These are phyloP conservation scores for Chloranthus sessilifolius DNA, from an alignment of 164 flowering plant species.

Conservation along the genomic window DNA sequence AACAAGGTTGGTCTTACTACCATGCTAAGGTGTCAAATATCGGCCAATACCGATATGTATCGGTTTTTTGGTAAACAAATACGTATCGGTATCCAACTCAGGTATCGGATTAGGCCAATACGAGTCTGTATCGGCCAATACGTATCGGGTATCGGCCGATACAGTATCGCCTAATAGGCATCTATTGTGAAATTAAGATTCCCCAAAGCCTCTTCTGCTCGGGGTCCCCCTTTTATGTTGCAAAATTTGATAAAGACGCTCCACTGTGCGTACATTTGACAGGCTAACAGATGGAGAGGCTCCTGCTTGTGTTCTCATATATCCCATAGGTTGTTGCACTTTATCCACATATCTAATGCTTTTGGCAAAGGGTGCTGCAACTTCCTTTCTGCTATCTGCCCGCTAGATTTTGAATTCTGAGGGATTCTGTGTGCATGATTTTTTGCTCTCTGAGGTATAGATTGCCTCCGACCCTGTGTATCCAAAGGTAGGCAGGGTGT, in stretches of 20 bases:
- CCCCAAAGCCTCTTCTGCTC: slow-evolving; percentile 69
- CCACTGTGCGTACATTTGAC: slow-evolving; percentile 35
- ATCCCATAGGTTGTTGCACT: slow-evolving; percentile 18
- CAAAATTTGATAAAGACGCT: slow-evolving; percentile 42
- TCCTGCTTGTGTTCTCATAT: slow-evolving; percentile 24
- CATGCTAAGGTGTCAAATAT: too few relatives aligned
- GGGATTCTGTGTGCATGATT: slow-evolving; percentile 22
- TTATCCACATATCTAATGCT: slow-evolving; percentile 11
- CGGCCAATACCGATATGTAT: too few relatives aligned
- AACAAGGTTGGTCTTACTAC: too few relatives aligned
- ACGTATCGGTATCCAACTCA: too few relatives aligned
- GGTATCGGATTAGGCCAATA: too few relatives aligned
- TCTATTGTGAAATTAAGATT: slow-evolving; percentile 52
- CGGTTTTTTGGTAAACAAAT: too few relatives aligned
- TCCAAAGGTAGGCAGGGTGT: slow-evolving; percentile 20
- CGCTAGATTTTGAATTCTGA: slow-evolving; percentile 24
- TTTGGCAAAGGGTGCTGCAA: slow-evolving; percentile 11
- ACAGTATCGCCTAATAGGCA: slow-evolving; percentile 88
- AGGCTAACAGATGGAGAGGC: slow-evolving; percentile 28
- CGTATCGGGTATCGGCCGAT: too few relatives aligned
- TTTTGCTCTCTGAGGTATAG: slow-evolving; percentile 33
- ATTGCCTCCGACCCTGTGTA: slow-evolving; percentile 25
- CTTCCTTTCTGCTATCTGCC: slow-evolving; percentile 19
- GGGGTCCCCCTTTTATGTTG: slow-evolving; percentile 61
- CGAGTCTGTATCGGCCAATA: too few relatives aligned